phyloP scores from a whole-genome alignment of 2,329 filamentous ascomycete genomes.

The Corinectria fuckeliana region DNA sequence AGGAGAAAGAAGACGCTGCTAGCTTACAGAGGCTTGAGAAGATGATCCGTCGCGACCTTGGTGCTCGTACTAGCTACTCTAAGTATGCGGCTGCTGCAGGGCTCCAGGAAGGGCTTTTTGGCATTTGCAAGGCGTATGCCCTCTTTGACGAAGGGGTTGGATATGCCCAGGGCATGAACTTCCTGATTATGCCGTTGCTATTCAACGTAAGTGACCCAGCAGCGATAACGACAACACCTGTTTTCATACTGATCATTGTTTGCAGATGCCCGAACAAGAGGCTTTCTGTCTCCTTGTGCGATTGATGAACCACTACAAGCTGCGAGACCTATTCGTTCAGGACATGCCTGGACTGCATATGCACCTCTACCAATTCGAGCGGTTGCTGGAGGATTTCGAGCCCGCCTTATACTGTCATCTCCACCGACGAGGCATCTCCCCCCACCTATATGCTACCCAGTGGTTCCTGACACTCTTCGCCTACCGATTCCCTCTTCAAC shows the following conservation, averaged over 20 bases:
- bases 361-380: slow-evolving; percentile 93
- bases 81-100: slow-evolving; percentile 93
- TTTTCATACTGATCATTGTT: slow-evolving; percentile 13
- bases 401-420: slow-evolving; percentile 95
- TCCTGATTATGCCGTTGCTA: slow-evolving; percentile 92
- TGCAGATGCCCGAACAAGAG: slow-evolving; percentile 92
- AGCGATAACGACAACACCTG: no score
- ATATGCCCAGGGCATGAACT: slow-evolving; percentile 99
- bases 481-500: slow-evolving; percentile 94
- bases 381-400: slow-evolving; percentile 90
- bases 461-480: slow-evolving; percentile 99
- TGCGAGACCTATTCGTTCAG: slow-evolving; percentile 90
- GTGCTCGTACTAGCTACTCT: slow-evolving; percentile 92
- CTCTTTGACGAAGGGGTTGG: slow-evolving; percentile 93
- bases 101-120: slow-evolving; percentile 91
- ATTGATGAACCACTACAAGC: slow-evolving; percentile 94
- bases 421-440: slow-evolving; percentile 82
- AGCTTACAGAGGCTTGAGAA: slow-evolving; percentile 87
- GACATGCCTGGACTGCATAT: slow-evolving; percentile 97
- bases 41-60: slow-evolving; percentile 86
- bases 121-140: slow-evolving; percentile 96
- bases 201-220: slow-evolving; percentile 79
- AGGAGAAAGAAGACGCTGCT: slow-evolving; percentile 77
- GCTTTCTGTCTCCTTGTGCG: slow-evolving; percentile 92
- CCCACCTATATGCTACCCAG: slow-evolving; percentile 95